These are phyloP conservation scores for Chalaropsis ovoidea DNA, from an alignment of 2,329 filamentous ascomycete species.

Conservation along the genomic window DNA sequence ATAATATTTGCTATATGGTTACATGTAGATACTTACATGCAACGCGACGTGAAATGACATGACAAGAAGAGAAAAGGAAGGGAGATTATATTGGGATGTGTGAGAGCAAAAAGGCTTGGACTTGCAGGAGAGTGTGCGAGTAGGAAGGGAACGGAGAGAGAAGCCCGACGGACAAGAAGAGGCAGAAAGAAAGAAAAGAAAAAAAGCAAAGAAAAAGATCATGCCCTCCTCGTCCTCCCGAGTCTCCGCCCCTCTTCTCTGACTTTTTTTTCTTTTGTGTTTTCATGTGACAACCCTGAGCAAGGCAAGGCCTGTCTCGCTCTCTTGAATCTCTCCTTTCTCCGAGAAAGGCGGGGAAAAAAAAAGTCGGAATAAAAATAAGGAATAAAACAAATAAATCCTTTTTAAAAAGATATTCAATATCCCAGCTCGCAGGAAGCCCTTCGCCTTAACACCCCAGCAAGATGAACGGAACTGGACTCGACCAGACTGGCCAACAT, in stretches of 20 bases:
- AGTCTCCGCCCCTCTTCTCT: not conserved
- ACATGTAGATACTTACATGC: not conserved
- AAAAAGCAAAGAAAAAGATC: not conserved
- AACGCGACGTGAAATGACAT: not conserved
- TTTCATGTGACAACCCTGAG: not conserved
- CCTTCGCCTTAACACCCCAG: constrained; percentile 14
- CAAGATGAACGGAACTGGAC: constrained; percentile 12
- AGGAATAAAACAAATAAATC: too few relatives aligned
- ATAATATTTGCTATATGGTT: constrained; percentile 6
- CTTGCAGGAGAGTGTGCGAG: not conserved
- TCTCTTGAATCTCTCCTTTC: constrained; percentile 2
- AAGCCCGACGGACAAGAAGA: not conserved
- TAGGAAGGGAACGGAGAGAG: not conserved
- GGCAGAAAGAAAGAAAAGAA: not conserved
- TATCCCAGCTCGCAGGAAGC: constrained; percentile 1
- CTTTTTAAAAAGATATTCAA: not conserved
- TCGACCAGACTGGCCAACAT: constrained; percentile 10
- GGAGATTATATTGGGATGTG: not conserved
- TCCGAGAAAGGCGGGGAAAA: not conserved
- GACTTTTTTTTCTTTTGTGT: not conserved
- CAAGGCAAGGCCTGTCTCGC: not conserved
- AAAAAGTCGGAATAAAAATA: not conserved
- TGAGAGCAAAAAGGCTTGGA: not conserved
- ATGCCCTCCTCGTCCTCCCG: not conserved
- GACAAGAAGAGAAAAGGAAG: not conserved